Percentiles rank a stretch among this genome's conserved stretches.
These are phyloP conservation scores for Ceratorhiza oryzae-sativae DNA, from an alignment of 1,284 basidiomycete species.

Conservation along the genomic window DNA sequence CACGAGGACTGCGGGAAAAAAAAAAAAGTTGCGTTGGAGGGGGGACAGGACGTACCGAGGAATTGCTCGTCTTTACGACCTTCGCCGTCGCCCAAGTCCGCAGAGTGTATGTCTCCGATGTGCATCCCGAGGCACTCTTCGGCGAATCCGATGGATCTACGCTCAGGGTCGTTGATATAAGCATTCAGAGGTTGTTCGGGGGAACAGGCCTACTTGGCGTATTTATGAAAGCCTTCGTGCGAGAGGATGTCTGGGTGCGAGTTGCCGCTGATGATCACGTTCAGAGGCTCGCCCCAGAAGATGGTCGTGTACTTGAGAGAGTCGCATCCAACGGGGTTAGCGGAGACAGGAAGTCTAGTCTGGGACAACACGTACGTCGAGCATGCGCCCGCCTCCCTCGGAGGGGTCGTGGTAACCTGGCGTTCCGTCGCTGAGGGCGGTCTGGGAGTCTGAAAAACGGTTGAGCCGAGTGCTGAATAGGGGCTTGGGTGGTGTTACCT, in stretches of 20 bases:
- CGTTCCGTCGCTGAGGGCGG: not conserved
- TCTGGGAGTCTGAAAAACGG: constrained; percentile 14
- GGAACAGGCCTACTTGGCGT: constrained; percentile 53
- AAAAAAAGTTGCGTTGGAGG: not conserved
- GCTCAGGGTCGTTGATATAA: not conserved
- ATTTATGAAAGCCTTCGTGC: constrained; percentile 53
- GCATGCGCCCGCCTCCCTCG: constrained; percentile 67
- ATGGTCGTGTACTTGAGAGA: constrained; percentile 73
- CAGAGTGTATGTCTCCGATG: constrained; percentile 56
- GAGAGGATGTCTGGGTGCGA: constrained; percentile 58
- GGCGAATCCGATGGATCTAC: constrained; percentile 72
- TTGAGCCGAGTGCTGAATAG: not conserved
- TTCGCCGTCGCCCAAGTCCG: constrained; percentile 57
- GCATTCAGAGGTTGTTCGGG: not conserved
- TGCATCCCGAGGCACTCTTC: constrained; percentile 59
- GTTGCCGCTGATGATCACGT: constrained; percentile 57
- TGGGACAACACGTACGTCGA: constrained; percentile 62
- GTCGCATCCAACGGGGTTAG: not conserved
- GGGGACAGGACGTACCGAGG: constrained; percentile 47
- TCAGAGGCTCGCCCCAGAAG: constrained; percentile 56
- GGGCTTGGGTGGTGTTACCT: not conserved
- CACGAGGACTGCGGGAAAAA: not conserved
- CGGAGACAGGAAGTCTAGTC: not conserved
- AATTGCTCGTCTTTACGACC: constrained; percentile 55
- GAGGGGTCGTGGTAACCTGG: constrained; percentile 71